These are phyloP conservation scores for Pseudopyricularia javanii DNA, from an alignment of 2,329 filamentous ascomycete species.

Conservation along the genomic window DNA sequence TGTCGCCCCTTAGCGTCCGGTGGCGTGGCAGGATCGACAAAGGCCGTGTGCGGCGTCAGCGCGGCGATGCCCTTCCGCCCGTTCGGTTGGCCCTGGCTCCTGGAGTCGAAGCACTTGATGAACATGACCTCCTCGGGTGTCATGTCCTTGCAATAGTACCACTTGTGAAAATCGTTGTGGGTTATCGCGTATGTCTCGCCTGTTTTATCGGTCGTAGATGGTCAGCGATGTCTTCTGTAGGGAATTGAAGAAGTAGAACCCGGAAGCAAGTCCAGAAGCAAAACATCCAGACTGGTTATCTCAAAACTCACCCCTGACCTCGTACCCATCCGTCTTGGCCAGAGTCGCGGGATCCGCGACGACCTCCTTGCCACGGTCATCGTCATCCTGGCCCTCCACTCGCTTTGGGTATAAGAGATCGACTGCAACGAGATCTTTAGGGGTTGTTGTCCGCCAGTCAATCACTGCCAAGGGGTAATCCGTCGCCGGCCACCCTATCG, in stretches of 20 bases:
- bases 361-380: constrained; percentile 46
- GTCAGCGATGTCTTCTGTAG: not conserved
- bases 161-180: constrained; percentile 44
- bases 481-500: constrained; percentile 47
- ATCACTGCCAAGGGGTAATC: constrained; percentile 54
- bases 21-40: constrained; percentile 40
- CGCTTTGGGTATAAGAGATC: constrained; percentile 49
- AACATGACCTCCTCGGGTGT: constrained; percentile 35
- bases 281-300: not conserved
- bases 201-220: not conserved
- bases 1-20: constrained; percentile 32
- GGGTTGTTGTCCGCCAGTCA: constrained; percentile 48
- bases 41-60: constrained; percentile 40
- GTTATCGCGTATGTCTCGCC: constrained; percentile 50
- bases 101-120: constrained; percentile 42
- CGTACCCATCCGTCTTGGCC: constrained; percentile 45
- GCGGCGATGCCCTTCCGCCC: constrained; percentile 29
- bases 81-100: constrained; percentile 20
- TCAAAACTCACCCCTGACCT: constrained; percentile 26
- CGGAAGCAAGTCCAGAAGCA: no score
- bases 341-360: constrained; percentile 32
- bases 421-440: constrained; percentile 45
- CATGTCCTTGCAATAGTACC: constrained; percentile 60
- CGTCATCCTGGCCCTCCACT: constrained; percentile 17
- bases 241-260: no score